Base-by-base conservation (phyloP, 2,329 filamentous ascomycete species). In the Madurella fahalii region DNA sequence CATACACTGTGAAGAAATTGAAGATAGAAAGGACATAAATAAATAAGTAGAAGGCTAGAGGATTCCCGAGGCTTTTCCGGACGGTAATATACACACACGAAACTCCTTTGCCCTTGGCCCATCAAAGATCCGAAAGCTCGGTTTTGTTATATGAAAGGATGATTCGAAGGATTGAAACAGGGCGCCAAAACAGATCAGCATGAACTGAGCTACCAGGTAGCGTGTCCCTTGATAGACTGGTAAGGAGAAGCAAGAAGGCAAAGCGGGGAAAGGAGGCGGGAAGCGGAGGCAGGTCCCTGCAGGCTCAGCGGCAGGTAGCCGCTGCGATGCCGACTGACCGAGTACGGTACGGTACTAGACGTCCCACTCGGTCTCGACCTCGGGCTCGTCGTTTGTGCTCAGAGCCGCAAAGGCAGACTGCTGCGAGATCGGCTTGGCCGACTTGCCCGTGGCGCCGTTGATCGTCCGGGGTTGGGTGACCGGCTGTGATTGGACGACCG, bases 361-460 rank as follows among this genome's bases (percentile, higher is more conserved):
- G 50, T 80, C 77, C 78, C 78, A 81, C 64, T 81, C 78, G 58
- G 74, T 70, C 60, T 77, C 72, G 54, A 71, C 68, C 43, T 75
- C 69, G 12, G 68, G 63, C 39, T 71, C 71, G 40, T 76, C 71
- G 54, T 72, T 70, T 52, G 69, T 68, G 59, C 69, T 74, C 55
- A 81, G 68, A 4, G 77, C 77, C 18, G 77, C 78, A 67, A 80
- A 81, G 5, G 77, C 75, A 5, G 69, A 71, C 57, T 66, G 59
- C 47, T 68, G 64, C 39, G 73, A 72, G 58, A 77, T 73, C 42
- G 65, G 66, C 59, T 72, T 64, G 12, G 61, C 58, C 9, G 66
- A 59, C 62, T 63, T 63, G 32, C 57, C 60, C 48, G 70, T 73
- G 65, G 67, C 64, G 40, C 58, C 63, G 17, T 61, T 58, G 40